Evolutionary conservation across 2,329 filamentous ascomycete genomes (phyloP), one percentile per base, ranked within the genome.

Genomic region (Verticillium zaregamsianum): DNA sequence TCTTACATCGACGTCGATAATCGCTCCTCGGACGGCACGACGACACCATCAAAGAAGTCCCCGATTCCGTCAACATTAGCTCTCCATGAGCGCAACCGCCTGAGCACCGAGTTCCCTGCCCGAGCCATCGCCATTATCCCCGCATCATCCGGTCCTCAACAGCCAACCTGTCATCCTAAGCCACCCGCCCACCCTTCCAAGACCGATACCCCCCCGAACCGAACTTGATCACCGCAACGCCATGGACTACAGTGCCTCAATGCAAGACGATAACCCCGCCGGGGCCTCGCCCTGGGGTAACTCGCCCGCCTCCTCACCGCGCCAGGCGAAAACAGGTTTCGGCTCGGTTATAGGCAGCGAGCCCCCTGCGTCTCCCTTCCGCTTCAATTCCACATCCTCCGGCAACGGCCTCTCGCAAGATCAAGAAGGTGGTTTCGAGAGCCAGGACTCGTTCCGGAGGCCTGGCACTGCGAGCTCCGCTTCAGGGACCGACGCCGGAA

Each of bases 231-330:
- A 14, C 11, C 9, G n/a, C 11, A 9, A 5, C 20, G 23, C 52
- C 57, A 87, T 87, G 84, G 84, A 87, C 74, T 87, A 86, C 73
- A 82, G 80, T 72, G 73, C 82, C 65, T 80, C 83, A 15, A 82
- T 86, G 67, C 70, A 80, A 70, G 84, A 86, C 67, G 84, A 86
- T 55, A 79, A 86, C 66, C 77, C 81, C 20, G 76, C 74, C 55
- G 82, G 78, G 62, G 78, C 76, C 63, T 86, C 83, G 35, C 84
- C 84, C 2, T 86, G 84, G 84, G 83, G 82, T 15, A 80, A 77
- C 62, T 83, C 82, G 35, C 84, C 84, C 5, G 75, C 76, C 28
- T 76, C 79, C 17, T 83, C 83, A 23, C 82, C 84, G 33, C 75
- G 76, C 62, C 78, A 77, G 66, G 77, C 78, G 65, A 75, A 77